phyloP scores from a whole-genome alignment of 805 yeast species.

The Spathaspora hagerdaliae region DNA sequence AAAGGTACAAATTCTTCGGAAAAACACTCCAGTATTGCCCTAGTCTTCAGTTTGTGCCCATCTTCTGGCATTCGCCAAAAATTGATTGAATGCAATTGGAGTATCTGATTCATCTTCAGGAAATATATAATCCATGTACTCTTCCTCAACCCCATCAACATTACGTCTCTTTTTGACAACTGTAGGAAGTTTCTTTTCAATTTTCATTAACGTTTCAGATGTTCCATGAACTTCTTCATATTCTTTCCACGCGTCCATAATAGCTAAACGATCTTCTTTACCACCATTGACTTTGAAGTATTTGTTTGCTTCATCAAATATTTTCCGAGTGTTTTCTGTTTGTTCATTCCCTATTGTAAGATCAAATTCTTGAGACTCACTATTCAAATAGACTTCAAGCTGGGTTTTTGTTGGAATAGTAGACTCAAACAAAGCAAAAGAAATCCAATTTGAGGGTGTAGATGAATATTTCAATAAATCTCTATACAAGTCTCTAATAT shows the following conservation, averaged over 20 bases:
- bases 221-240: constrained; percentile 68
- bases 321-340: constrained; percentile 44
- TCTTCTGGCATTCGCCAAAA: constrained; percentile 40
- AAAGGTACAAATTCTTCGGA: no score
- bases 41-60: constrained; percentile 2
- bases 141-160: constrained; percentile 48
- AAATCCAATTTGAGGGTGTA: constrained; percentile 45
- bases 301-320: constrained; percentile 53
- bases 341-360: constrained; percentile 50
- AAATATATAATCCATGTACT: constrained; percentile 57
- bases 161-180: constrained; percentile 42
- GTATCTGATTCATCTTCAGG: constrained; percentile 51
- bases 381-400: constrained; percentile 38
- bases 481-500: constrained; percentile 51
- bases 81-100: constrained; percentile 22
- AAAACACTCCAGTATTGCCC: no score
- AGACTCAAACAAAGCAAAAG: constrained; percentile 68
- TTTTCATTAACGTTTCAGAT: constrained; percentile 25
- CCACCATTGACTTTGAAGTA: constrained; percentile 34
- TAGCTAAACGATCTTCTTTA: constrained; percentile 43
- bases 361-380: constrained; percentile 48
- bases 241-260: constrained; percentile 58
- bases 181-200: constrained; percentile 51
- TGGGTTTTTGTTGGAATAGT: constrained; percentile 57
- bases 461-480: constrained; percentile 28